Percentiles rank a stretch among this genome's conserved stretches.
phyloP scores from a whole-genome alignment of 176 grass and related monocot genomes.

The Triticum monococcum region DNA sequence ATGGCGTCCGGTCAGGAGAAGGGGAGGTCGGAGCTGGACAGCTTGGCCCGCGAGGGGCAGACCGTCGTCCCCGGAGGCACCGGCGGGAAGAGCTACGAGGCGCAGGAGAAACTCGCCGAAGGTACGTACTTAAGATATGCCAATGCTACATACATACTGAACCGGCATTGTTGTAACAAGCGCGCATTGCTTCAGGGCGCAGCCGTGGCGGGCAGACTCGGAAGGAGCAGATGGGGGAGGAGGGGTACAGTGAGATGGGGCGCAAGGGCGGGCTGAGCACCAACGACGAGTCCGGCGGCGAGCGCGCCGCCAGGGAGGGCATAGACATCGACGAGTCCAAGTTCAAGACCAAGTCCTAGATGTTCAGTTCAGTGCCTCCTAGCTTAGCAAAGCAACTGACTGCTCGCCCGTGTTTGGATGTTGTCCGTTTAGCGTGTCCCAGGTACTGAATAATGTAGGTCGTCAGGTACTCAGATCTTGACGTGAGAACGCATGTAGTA shows the following conservation, averaged over 20 bases:
- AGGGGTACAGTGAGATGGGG: conserved; percentile 64
- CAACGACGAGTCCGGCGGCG: conserved; percentile 44
- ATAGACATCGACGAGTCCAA: conserved; percentile 62
- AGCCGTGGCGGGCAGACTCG: conserved; percentile 68
- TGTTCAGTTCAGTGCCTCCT: background rate
- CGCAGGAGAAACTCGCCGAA: conserved; percentile 71
- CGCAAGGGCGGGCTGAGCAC: conserved; percentile 58
- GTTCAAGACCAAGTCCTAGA: conserved; percentile 41
- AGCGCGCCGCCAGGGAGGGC: conserved; percentile 39
- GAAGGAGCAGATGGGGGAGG: conserved; percentile 56
- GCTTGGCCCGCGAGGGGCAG: conserved; percentile 52
- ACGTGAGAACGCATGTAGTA: too few species aligned
- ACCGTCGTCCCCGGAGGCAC: conserved; percentile 70
- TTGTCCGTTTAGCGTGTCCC: background rate
- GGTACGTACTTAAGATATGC: conserved; percentile 5
- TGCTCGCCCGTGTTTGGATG: too few species aligned
- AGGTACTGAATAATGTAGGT: background rate
- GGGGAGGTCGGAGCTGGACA: conserved; percentile 56
- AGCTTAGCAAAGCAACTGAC: background rate
- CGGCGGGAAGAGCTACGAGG: conserved; percentile 60
- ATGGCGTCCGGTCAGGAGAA: conserved; percentile 58
- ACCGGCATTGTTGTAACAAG: background rate
- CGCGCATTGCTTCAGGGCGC: conserved; percentile 35
- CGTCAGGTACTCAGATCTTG: too few species aligned
- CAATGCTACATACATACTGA: background rate